Conservation (phyloP, 1,284 basidiomycete genomes). For the Apiotrichum gamsii region DNA sequence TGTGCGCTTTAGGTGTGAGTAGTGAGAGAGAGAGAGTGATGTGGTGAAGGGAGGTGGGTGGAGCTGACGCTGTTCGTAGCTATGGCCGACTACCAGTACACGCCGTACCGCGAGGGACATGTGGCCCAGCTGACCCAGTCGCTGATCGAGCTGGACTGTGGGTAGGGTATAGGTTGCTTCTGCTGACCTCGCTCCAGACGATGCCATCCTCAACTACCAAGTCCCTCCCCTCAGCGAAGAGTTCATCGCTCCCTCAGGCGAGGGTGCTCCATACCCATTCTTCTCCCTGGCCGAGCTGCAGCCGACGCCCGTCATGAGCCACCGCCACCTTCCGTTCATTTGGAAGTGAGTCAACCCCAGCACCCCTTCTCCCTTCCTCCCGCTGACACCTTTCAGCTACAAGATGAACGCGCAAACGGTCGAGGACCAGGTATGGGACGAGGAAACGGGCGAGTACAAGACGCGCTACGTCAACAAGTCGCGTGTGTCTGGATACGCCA, state of each 20-base stretch:
- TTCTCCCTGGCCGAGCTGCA: slow-evolving; percentile 35
- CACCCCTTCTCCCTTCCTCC: neutral
- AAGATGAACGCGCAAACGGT: slow-evolving; percentile 19
- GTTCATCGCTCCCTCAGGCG: slow-evolving; percentile 42
- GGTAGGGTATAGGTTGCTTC: neutral
- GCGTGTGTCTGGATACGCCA: slow-evolving; percentile 19
- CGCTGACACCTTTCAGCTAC: slow-evolving; percentile 14
- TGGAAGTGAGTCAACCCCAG: slow-evolving; percentile 20
- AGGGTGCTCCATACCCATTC: slow-evolving; percentile 18
- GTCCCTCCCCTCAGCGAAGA: slow-evolving; percentile 64
- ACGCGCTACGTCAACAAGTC: slow-evolving; percentile 32
- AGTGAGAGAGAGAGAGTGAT: too few species aligned
- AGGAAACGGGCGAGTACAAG: slow-evolving; percentile 25
- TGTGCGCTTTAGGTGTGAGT: slow-evolving; percentile 79
- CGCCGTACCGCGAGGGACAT: slow-evolving; percentile 64
- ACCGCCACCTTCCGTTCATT: slow-evolving; percentile 24
- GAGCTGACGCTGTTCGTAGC: slow-evolving; percentile 51
- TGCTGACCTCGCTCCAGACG: slow-evolving; percentile 51
- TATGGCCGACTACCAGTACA: slow-evolving; percentile 87
- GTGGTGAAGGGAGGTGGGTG: neutral
- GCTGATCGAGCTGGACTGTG: slow-evolving; percentile 75
- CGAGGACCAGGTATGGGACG: slow-evolving; percentile 30
- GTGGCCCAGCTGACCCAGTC: slow-evolving; percentile 61
- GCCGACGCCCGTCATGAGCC: slow-evolving; percentile 34
- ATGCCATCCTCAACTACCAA: slow-evolving; percentile 61